Evolutionary conservation across 495 filamentous ascomycete genomes (phyloP), one percentile per base, ranked within the genome.

Genomic region (Talaromyces thailandensis): DNA sequence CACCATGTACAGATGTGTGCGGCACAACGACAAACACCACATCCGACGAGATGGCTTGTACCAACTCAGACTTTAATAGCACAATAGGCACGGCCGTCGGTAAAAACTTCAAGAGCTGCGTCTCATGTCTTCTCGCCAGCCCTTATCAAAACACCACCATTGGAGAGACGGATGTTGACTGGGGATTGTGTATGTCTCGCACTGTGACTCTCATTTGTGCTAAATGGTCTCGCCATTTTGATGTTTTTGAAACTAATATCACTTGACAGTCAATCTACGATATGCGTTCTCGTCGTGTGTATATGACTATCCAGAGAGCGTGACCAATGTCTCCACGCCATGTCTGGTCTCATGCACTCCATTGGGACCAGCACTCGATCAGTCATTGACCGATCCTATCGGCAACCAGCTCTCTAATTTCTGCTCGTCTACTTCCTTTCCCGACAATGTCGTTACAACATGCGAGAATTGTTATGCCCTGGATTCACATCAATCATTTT

Each of bases 51-150:
- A 83, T 88, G 48, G 70, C 71, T 1, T 88, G 86, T 67, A 60
- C 76, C 48, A 84, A 88, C 68, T 55, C 64, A 40, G 35, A 40
- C 2, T 70, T 76, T 4, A 88, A 77, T 64, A 72, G 71, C 16
- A 68, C 65, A 9, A 75, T 78, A 1, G 58, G 63, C 0, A 71
- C 66, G 9, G 1, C 35, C 14, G 35, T 40, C 8, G 86, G 85
- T 1, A 71, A 68, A 26, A 71, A 73, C 51, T 89, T 86, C 64
- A 68, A 86, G 65, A 70, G 75, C 7, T 89, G 86, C 59, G 59
- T 87, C 26, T 70, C 73, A n/a, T 89, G 86, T 63, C 69, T 84
- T 58, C 71, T 87, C 64, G 68, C 77, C n/a, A 88, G 85, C 61
- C 72, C 73, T 6, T 82, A 77, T 62, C 64, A 75, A 16, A 80